A percentile compares a stretch with the other conserved stretches of the same genome.
These are phyloP conservation scores for Chenopodium formosanum DNA, from an alignment of 148 eudicot species.

Conservation along the genomic window DNA sequence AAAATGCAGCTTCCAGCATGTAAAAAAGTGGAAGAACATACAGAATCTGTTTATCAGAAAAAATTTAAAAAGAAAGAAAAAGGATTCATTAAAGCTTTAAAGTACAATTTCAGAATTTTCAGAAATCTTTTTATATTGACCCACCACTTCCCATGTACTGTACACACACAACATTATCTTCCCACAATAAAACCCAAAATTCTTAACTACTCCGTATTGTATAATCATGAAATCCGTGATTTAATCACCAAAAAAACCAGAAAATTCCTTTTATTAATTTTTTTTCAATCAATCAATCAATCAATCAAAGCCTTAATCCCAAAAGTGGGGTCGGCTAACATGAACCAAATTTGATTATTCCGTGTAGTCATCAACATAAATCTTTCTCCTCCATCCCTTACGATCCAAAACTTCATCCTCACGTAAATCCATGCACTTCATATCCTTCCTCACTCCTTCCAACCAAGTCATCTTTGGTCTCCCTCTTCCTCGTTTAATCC, in stretches of 20 bases:
- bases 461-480: no score
- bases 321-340: no score
- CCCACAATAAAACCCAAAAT: background rate
- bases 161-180: background rate
- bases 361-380: no score
- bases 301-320: no score
- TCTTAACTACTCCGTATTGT: background rate
- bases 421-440: no score
- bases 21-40: constrained; percentile 25
- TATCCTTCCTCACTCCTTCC: no score
- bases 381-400: no score
- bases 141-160: constrained; percentile 8
- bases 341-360: no score
- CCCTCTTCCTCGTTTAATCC: no score
- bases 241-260: background rate
- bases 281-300: no score
- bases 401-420: no score
- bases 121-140: constrained; percentile 3
- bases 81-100: constrained; percentile 23
- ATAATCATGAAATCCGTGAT: background rate
- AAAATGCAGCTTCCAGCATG: constrained; percentile 20
- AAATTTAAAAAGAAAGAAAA: constrained; percentile 11
- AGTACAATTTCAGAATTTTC: background rate
- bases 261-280: no score
- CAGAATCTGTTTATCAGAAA: constrained; percentile 24